Percentiles rank a stretch among this genome's conserved stretches.
These are phyloP conservation scores for Yamadazyma paraphyllophila DNA, from an alignment of 805 yeast species.

Conservation along the genomic window DNA sequence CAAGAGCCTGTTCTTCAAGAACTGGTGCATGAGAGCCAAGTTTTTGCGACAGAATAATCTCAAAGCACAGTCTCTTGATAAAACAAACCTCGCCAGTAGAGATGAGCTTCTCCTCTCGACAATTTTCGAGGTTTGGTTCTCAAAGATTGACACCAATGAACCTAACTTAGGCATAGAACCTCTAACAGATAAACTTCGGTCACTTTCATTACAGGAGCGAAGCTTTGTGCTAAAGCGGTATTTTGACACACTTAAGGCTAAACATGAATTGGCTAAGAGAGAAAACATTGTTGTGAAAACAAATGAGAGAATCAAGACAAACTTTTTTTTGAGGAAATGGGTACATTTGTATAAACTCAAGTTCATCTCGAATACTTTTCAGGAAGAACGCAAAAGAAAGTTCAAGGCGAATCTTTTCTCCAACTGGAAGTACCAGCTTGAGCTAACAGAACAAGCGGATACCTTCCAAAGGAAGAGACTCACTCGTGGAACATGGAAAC, in stretches of 20 bases:
- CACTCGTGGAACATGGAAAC: neutral
- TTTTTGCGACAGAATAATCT: neutral
- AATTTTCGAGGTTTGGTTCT: slow-evolving; percentile 1
- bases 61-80: neutral
- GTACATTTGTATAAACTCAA: slow-evolving; percentile 3
- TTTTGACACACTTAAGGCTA: slow-evolving; percentile 10
- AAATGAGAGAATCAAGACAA: neutral
- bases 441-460: neutral
- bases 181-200: slow-evolving; percentile 5
- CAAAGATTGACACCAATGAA: neutral
- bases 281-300: neutral
- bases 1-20: neutral
- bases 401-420: slow-evolving; percentile 8
- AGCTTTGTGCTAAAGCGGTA: slow-evolving; percentile 13
- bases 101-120: neutral
- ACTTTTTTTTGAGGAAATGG: slow-evolving; percentile 11
- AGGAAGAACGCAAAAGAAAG: slow-evolving; percentile 2
- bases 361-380: slow-evolving; percentile 9
- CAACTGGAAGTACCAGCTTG: slow-evolving; percentile 14
- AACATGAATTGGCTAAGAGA: neutral
- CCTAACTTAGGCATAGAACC: neutral
- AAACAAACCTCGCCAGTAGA: neutral
- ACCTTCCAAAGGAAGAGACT: neutral
- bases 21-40: neutral
- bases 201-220: slow-evolving; percentile 15